Evolutionary conservation across 2,329 filamentous ascomycete species (phyloP), one percentile per base, ranked within the genome.

Genomic region (Verticillium nonalfalfae): DNA sequence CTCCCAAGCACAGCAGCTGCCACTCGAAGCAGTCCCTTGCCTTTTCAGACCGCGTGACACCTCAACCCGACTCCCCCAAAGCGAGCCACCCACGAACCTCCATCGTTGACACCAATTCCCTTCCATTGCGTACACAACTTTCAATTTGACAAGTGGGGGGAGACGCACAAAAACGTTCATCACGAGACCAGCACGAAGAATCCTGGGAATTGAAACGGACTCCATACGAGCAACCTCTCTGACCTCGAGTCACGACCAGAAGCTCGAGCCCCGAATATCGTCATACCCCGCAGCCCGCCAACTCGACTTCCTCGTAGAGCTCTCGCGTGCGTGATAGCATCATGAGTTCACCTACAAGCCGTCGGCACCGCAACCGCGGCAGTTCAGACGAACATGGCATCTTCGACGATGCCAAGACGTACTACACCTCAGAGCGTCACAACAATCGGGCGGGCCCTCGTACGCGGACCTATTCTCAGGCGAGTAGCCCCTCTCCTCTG

Each of bases 361-460:
- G 60, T 33, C 64, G 63, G 54, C 54, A 56, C 54, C 63, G 61
- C 54, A 60, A 59, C 60, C 66, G 70, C 55, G 74, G 75, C 50
- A 81, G 78, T 7, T 74, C 77, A 57, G 81, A 85, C 62, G 80
- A 81, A 57, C 72, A 70, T 59, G 73, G 76, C 35, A 78, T 85
- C 57, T 85, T 76, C 65, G 82, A 84, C 63, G 82, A 85, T 73
- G 84, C 84, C 62, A 79, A 78, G 69, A 85, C 83, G 31, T 86
- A 86, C 69, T 86, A 86, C 65, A 75, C 81, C 38, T 79, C 81
- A 31, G 83, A 85, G 39, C 81, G 83, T 60, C 81, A 84, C 65
- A 73, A 72, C 60, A 78, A 80, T 66, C 78, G 78, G 36, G 75
- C 74, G 59, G 81, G 82, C 26, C 73, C 76, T 50, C 79, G 84